Evolutionary conservation across 2,329 filamentous ascomycete species (phyloP).

Genomic region (Pseudocercospora ulei): DNA sequence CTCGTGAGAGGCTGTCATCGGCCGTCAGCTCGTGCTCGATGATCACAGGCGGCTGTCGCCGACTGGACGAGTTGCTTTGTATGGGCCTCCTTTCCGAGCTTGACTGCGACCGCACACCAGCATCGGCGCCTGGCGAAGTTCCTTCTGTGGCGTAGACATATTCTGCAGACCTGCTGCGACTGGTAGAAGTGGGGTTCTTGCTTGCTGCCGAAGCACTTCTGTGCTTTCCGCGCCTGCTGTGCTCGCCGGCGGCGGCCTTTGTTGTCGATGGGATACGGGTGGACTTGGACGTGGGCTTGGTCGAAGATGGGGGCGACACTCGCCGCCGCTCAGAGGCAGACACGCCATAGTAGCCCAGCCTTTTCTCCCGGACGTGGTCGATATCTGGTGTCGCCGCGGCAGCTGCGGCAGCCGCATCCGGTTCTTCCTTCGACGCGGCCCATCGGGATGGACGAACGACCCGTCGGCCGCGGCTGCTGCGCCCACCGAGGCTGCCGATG

Average conservation of each 20-base stretch:
- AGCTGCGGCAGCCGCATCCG: slow-evolving; percentile 15
- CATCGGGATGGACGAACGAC: slow-evolving; percentile 15
- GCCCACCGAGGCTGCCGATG: slow-evolving; percentile 20
- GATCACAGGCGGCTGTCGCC: slow-evolving; percentile 14
- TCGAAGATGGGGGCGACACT: slow-evolving; percentile 5
- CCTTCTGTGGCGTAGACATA: slow-evolving; percentile 14
- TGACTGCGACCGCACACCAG: background rate
- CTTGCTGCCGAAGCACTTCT: slow-evolving; percentile 10
- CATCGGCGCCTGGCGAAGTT: background rate
- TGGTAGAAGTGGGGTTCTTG: background rate
- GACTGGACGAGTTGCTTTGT: slow-evolving; percentile 11
- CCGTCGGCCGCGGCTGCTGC: slow-evolving; percentile 17
- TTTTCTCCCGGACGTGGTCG: slow-evolving; percentile 35
- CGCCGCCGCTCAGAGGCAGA: slow-evolving; percentile 13
- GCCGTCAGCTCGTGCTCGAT: slow-evolving; percentile 26
- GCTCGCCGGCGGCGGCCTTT: slow-evolving; percentile 10
- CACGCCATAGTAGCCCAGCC: slow-evolving; percentile 34
- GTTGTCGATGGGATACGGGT: slow-evolving; percentile 10
- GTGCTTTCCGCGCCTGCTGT: slow-evolving; percentile 11
- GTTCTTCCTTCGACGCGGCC: slow-evolving; percentile 16
- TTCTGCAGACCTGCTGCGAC: slow-evolving; percentile 8
- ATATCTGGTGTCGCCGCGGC: slow-evolving; percentile 32
- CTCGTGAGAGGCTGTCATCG: slow-evolving; percentile 31
- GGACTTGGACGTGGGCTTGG: slow-evolving; percentile 5
- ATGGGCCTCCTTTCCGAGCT: slow-evolving; percentile 4